Conservation (phyloP, 208 protist species). For the Acanthamoeba triangularis region DNA sequence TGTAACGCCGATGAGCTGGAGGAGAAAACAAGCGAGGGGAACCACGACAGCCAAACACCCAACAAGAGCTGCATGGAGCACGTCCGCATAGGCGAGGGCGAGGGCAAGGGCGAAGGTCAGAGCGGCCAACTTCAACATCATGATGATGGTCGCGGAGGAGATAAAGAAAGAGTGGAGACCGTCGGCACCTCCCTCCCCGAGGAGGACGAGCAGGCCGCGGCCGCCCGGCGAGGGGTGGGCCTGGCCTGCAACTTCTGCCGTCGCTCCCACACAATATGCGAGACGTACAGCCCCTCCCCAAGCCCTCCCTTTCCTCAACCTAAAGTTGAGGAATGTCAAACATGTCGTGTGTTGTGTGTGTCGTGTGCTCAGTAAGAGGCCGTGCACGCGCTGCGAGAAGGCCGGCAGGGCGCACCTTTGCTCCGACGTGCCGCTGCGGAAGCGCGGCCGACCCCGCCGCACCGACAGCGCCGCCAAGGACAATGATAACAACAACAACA, state of each 20-base stretch:
- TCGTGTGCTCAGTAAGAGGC: background rate
- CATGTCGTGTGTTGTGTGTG: background rate
- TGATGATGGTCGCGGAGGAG: too few species aligned
- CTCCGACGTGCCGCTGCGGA: conserved; percentile 11
- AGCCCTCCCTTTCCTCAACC: background rate
- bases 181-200: too few species aligned
- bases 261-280: background rate
- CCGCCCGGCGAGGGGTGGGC: background rate
- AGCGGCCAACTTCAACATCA: too few species aligned
- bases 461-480: background rate
- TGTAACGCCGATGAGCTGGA: too few species aligned
- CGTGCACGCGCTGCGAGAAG: background rate
- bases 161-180: too few species aligned
- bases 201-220: too few species aligned
- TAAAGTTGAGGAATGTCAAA: background rate
- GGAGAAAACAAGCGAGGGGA: too few species aligned
- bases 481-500: too few species aligned
- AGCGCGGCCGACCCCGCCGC: background rate
- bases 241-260: conserved; percentile 21
- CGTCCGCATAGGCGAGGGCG: too few species aligned
- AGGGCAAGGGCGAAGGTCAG: too few species aligned
- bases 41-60: too few species aligned
- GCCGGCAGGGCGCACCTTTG: background rate
- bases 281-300: background rate
- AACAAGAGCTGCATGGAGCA: too few species aligned